phyloP scores from a whole-genome alignment of 768 basidiomycete species.

The Tylopilus sp. region DNA sequence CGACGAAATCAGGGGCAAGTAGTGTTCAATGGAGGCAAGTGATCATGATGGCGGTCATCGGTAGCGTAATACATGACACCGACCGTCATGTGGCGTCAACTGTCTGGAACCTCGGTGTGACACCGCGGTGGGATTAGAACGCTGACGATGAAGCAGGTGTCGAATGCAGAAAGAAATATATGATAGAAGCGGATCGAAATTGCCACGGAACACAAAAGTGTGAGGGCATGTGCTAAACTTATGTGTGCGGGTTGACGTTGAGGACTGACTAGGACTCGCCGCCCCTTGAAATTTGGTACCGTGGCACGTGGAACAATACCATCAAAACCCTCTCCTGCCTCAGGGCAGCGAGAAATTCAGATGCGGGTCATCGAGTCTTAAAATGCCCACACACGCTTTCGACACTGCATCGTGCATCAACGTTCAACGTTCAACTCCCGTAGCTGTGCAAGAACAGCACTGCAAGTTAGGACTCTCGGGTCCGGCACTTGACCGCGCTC shows the following conservation, averaged over 20 bases:
- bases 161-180: no score
- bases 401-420: background rate
- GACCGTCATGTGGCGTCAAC: no score
- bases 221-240: background rate
- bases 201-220: background rate
- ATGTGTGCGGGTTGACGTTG: background rate
- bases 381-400: background rate
- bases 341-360: background rate
- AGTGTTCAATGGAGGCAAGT: background rate
- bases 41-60: background rate
- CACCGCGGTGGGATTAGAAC: background rate
- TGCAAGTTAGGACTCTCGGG: background rate
- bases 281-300: no score
- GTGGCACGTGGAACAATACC: no score
- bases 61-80: background rate
- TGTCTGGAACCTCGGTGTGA: background rate
- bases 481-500: background rate
- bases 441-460: background rate
- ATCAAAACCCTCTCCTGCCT: no score
- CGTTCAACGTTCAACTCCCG: background rate
- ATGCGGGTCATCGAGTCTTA: background rate
- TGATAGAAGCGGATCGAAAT: background rate
- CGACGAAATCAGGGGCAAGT: no score
- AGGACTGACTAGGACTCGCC: background rate
- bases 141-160: background rate